A percentile compares a stretch with the other conserved stretches of the same genome.
Evolutionary conservation across 2,329 filamentous ascomycete genomes (phyloP).

Genomic region (Calonectria ilicicola): DNA sequence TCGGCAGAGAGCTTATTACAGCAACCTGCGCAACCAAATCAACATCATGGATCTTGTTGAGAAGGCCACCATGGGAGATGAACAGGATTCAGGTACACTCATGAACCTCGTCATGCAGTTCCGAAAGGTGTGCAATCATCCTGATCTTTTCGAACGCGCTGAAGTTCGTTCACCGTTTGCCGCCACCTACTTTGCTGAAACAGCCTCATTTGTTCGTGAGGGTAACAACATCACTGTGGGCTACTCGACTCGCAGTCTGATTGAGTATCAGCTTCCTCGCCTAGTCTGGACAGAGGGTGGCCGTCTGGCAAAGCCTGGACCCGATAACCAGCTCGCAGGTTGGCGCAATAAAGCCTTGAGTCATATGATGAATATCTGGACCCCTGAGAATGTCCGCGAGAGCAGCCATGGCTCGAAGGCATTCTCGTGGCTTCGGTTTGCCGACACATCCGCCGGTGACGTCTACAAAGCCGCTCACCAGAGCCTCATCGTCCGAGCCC

Average conservation of each 20-base stretch:
- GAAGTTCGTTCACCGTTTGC: slow-evolving; percentile 90
- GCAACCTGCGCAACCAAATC: slow-evolving; percentile 94
- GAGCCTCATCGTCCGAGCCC: slow-evolving; percentile 80
- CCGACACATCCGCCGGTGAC: slow-evolving; percentile 80
- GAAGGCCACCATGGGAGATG: slow-evolving; percentile 93
- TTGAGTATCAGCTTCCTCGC: slow-evolving; percentile 86
- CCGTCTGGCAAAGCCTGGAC: slow-evolving; percentile 78
- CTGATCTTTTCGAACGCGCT: slow-evolving; percentile 94
- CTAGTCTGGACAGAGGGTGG: slow-evolving; percentile 87
- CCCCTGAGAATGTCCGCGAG: slow-evolving; percentile 79
- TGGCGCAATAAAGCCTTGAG: slow-evolving; percentile 83
- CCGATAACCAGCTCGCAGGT: slow-evolving; percentile 80
- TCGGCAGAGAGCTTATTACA: slow-evolving; percentile 93
- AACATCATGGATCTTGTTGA: slow-evolving; percentile 99
- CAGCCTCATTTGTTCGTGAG: slow-evolving; percentile 93
- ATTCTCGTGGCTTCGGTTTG: slow-evolving; percentile 93
- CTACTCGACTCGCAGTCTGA: slow-evolving; percentile 88
- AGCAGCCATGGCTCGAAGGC: slow-evolving; percentile 71
- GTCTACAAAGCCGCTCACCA: slow-evolving; percentile 76
- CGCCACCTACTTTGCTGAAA: slow-evolving; percentile 90
- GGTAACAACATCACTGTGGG: slow-evolving; percentile 82
- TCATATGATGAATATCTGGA: slow-evolving; percentile 92
- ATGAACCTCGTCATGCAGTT: slow-evolving; percentile 99
- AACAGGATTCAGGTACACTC: slow-evolving; percentile 92
- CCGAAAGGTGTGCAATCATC: slow-evolving; percentile 98